Conservation (phyloP, 768 basidiomycete genomes). For the Collybiopsis confluens region DNA sequence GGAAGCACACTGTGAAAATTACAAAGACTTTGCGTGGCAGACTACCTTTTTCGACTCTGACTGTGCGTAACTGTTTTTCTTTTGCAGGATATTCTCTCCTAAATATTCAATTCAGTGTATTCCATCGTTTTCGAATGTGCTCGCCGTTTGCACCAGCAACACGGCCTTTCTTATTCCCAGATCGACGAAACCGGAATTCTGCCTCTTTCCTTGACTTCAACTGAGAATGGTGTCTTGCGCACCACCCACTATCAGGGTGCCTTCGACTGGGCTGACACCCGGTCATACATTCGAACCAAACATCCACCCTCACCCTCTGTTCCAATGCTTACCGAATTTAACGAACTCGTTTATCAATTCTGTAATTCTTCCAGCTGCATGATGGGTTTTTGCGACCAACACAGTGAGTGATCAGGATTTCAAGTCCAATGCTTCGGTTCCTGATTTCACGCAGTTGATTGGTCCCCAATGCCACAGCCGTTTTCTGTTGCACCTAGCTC, state of each 20-base stretch:
- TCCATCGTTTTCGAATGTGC: constrained; percentile 46
- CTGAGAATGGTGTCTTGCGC: background rate
- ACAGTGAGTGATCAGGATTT: background rate
- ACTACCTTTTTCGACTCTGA: constrained; percentile 29
- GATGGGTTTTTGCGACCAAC: constrained; percentile 4
- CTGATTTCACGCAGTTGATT: background rate
- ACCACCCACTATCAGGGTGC: constrained; percentile 25
- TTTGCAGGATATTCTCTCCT: too few species aligned
- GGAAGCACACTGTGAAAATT: constrained; percentile 32
- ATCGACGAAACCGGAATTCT: constrained; percentile 50
- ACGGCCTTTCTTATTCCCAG: constrained; percentile 33
- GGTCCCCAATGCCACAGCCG: constrained; percentile 2
- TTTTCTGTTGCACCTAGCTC: background rate
- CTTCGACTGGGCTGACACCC: background rate
- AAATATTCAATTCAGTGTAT: constrained; percentile 41
- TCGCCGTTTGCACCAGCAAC: constrained; percentile 33
- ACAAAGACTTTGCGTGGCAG: constrained; percentile 52
- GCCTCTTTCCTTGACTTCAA: constrained; percentile 27
- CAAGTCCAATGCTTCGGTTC: background rate
- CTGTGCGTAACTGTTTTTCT: constrained; percentile 29
- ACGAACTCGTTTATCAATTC: constrained; percentile 1
- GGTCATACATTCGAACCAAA: background rate
- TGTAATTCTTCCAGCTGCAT: constrained; percentile 5
- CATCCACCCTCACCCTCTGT: background rate
- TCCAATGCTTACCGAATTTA: background rate